Evolutionary conservation across 345 rosid species (phyloP).

Genomic region (Acer yangbiense): DNA sequence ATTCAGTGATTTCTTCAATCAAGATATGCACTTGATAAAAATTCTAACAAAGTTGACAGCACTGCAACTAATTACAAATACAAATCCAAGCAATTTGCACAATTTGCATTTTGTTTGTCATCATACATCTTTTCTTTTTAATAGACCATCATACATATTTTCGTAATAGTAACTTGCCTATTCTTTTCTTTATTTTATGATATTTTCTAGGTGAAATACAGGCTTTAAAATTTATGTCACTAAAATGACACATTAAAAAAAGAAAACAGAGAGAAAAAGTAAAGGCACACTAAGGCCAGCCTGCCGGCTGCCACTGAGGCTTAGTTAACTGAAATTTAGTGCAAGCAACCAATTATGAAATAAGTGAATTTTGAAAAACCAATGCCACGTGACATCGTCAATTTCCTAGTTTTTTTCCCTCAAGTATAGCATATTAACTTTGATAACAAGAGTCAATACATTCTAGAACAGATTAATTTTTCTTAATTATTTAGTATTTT

Average conservation of each 20-base stretch:
- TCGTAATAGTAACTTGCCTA: neutral
- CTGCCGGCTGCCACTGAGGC: neutral
- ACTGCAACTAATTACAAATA: neutral
- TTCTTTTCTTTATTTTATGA: neutral
- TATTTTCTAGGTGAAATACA: neutral
- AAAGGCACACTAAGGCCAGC: neutral
- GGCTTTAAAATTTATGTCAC: neutral
- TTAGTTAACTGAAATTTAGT: neutral
- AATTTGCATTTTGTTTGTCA: neutral
- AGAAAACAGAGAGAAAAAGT: neutral
- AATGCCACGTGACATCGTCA: neutral
- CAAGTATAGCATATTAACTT: no score
- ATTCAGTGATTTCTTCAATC: slow-evolving; percentile 14
- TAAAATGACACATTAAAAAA: neutral
- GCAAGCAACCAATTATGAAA: neutral
- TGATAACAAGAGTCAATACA: no score
- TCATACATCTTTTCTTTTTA: neutral
- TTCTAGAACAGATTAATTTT: no score
- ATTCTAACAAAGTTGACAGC: neutral
- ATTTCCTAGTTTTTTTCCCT: no score
- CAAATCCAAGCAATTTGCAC: neutral
- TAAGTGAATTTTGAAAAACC: neutral
- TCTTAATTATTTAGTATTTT: no score
- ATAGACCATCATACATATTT: neutral
- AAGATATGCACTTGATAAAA: slow-evolving; percentile 3